Percentiles rank a stretch among this genome's conserved stretches.
Evolutionary conservation across 2,329 filamentous ascomycete genomes (phyloP).

Genomic region (Cercospora berteroae): DNA sequence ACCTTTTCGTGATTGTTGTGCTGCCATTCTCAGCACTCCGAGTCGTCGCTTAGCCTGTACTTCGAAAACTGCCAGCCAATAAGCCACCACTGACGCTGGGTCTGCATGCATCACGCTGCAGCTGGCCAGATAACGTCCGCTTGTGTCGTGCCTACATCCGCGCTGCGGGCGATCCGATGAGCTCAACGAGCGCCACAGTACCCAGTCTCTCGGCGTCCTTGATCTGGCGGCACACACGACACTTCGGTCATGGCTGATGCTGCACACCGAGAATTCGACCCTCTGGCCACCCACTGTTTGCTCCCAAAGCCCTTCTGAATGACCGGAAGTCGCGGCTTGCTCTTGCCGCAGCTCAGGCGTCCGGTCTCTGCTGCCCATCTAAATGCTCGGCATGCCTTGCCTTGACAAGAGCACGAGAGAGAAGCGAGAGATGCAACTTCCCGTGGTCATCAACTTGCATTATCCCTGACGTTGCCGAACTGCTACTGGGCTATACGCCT

Average conservation of each 20-base stretch:
- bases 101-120: conserved; percentile 23
- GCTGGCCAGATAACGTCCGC: conserved; percentile 16
- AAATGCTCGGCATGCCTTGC: conserved; percentile 10
- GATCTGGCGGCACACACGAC: conserved; percentile 14
- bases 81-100: conserved; percentile 7
- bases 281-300: conserved; percentile 5
- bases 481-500: background rate
- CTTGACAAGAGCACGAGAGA: conserved; percentile 5
- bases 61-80: conserved; percentile 25
- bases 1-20: conserved; percentile 12
- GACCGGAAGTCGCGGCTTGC: conserved; percentile 13
- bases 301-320: background rate
- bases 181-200: conserved; percentile 21
- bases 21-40: conserved; percentile 16
- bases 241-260: conserved; percentile 17
- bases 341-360: conserved; percentile 14
- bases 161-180: conserved; percentile 12
- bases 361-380: conserved; percentile 7
- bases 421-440: conserved; percentile 4
- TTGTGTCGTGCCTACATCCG: conserved; percentile 17
- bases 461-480: conserved; percentile 8
- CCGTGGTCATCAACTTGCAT: conserved; percentile 4
- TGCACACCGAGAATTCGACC: conserved; percentile 10
- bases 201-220: conserved; percentile 21
- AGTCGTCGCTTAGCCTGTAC: conserved; percentile 20